Evolutionary conservation across 495 filamentous ascomycete species (phyloP).

Genomic region (Trichoderma asperelloides): DNA sequence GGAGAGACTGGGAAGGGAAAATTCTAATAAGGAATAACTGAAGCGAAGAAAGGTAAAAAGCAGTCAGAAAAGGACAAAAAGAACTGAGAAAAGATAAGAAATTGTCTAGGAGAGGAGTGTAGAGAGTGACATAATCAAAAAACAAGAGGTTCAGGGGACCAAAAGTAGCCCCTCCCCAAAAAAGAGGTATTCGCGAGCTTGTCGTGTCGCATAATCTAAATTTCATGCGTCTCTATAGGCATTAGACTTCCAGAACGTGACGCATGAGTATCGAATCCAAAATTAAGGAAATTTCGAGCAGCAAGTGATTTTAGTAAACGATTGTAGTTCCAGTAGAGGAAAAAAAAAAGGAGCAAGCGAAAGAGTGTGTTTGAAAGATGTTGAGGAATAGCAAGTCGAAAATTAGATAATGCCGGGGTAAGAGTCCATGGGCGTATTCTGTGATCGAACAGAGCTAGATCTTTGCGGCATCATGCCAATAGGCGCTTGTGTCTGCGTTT

Average conservation of each 20-base stretch:
- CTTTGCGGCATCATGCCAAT: conserved; percentile 3
- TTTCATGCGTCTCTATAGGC: conserved; percentile 8
- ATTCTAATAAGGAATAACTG: conserved; percentile 11
- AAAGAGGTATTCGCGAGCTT: not conserved
- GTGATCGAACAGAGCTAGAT: not conserved
- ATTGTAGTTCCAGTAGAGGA: not conserved
- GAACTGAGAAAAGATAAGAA: conserved; percentile 12
- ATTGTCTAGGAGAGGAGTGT: not conserved
- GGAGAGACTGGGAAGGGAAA: conserved; percentile 8
- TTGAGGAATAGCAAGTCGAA: not conserved
- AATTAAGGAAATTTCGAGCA: conserved; percentile 13
- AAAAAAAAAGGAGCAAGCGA: not conserved
- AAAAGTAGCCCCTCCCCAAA: not conserved
- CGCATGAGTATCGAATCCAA: conserved; percentile 10
- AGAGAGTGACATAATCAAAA: conserved; percentile 13
- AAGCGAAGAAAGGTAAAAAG: conserved; percentile 13
- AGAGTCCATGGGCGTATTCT: conserved; percentile 18
- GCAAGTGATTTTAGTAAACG: conserved; percentile 12
- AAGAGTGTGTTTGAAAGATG: not conserved
- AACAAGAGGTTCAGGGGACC: not conserved
- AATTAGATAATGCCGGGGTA: conserved; percentile 37
- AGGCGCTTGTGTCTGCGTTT: conserved; percentile 14
- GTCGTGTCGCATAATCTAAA: not conserved
- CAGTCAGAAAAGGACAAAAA: conserved; percentile 12
- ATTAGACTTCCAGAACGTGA: conserved; percentile 5